Evolutionary conservation across 2,329 filamentous ascomycete species (phyloP).

Genomic region (Aspergillus ruber): DNA sequence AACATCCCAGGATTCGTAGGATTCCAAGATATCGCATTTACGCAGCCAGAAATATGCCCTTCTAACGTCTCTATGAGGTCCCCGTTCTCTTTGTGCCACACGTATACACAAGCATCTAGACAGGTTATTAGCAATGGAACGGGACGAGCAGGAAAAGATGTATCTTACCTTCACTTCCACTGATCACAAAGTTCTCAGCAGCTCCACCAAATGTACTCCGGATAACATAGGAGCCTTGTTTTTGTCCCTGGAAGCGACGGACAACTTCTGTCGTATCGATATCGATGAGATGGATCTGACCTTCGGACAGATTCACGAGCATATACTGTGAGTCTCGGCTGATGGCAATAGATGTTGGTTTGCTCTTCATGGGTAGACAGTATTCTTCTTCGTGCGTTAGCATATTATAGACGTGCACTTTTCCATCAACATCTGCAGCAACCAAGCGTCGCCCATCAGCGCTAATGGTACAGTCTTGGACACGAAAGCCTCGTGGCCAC

Average conservation of each 20-base stretch:
- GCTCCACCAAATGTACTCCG: conserved; percentile 81
- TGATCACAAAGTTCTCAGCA: conserved; percentile 83
- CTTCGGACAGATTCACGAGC: conserved; percentile 73
- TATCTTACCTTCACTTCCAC: conserved; percentile 74
- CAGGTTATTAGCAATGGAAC: conserved; percentile 13
- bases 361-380: conserved; percentile 61
- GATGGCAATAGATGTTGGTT: conserved; percentile 72
- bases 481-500: conserved; percentile 65
- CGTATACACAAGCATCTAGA: conserved; percentile 63
- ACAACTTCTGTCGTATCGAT: conserved; percentile 65
- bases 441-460: conserved; percentile 73
- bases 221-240: conserved; percentile 71
- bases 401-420: conserved; percentile 77
- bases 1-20: conserved; percentile 76
- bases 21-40: conserved; percentile 87
- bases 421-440: conserved; percentile 63
- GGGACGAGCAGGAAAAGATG: background rate
- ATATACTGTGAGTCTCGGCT: conserved; percentile 74
- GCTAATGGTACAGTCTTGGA: conserved; percentile 80
- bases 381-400: conserved; percentile 67
- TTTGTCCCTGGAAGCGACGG: conserved; percentile 68
- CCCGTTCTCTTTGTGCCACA: conserved; percentile 86
- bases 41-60: conserved; percentile 67
- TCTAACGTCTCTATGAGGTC: conserved; percentile 67
- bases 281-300: conserved; percentile 72